These are phyloP conservation scores for Glomus cerebriforme DNA, from an alignment of 192 early-diverging fungal genomes.

Conservation along the genomic window DNA sequence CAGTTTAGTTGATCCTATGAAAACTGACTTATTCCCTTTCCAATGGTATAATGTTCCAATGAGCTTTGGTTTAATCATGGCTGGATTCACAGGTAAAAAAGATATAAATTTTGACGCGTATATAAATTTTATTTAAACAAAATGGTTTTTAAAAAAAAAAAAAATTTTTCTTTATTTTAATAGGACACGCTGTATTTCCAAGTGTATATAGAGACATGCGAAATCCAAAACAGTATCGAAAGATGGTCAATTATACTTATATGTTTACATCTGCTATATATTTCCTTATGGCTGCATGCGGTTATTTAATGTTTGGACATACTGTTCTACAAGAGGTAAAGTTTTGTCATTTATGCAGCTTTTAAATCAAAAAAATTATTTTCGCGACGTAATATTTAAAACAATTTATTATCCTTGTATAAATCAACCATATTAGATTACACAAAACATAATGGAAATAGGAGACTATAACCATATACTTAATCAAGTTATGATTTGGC, in stretches of 20 bases:
- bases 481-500: slow-evolving; percentile 60
- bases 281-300: slow-evolving; percentile 50
- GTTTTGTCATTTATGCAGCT: neutral
- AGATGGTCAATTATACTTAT: slow-evolving; percentile 61
- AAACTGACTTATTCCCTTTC: slow-evolving; percentile 46
- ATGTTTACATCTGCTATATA: slow-evolving; percentile 51
- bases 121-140: too few species aligned
- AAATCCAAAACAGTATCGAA: slow-evolving; percentile 49
- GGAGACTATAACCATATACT: slow-evolving; percentile 52
- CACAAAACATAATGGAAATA: slow-evolving; percentile 64
- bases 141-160: too few species aligned
- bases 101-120: neutral
- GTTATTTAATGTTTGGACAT: slow-evolving; percentile 76
- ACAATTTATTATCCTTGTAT: neutral
- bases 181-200: slow-evolving; percentile 69
- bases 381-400: neutral
- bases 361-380: slow-evolving; percentile 29
- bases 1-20: slow-evolving; percentile 53
- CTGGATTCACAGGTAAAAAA: slow-evolving; percentile 51
- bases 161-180: too few species aligned
- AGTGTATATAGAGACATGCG: slow-evolving; percentile 70
- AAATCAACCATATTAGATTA: slow-evolving; percentile 54
- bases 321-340: slow-evolving; percentile 56
- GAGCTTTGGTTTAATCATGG: slow-evolving; percentile 59
- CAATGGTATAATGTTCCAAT: slow-evolving; percentile 42